These are phyloP conservation scores for Zygosaccharomyces bailii DNA, from an alignment of 805 yeast species.

Conservation along the genomic window DNA sequence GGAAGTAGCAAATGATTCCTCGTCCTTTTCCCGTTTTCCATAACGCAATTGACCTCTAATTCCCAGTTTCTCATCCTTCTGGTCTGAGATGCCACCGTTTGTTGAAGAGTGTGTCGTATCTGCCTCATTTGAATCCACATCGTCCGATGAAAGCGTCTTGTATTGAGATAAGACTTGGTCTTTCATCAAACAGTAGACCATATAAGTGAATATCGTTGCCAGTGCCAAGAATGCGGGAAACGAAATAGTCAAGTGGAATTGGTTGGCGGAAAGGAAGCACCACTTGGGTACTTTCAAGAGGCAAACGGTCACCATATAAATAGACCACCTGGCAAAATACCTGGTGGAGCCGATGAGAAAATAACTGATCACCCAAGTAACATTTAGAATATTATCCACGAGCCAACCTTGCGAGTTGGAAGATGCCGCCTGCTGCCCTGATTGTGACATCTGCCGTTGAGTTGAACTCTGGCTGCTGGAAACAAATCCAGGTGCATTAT, in stretches of 20 bases:
- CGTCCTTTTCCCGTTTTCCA: slow-evolving; percentile 5
- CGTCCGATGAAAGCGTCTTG: slow-evolving; percentile 25
- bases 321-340: slow-evolving; percentile 14
- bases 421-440: neutral
- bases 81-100: neutral
- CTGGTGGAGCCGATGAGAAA: slow-evolving; percentile 14
- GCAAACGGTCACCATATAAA: slow-evolving; percentile 12
- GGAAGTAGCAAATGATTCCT: slow-evolving; percentile 41
- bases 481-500: neutral
- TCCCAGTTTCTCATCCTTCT: slow-evolving; percentile 1
- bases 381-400: slow-evolving; percentile 12
- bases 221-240: slow-evolving; percentile 18
- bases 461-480: slow-evolving; percentile 3
- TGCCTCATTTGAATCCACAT: slow-evolving; percentile 9
- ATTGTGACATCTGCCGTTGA: slow-evolving; percentile 8
- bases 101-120: neutral
- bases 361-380: slow-evolving; percentile 16
- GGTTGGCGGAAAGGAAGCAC: slow-evolving; percentile 18
- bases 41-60: slow-evolving; percentile 3
- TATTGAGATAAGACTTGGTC: slow-evolving; percentile 28
- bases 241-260: slow-evolving; percentile 21
- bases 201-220: slow-evolving; percentile 14
- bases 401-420: slow-evolving; percentile 15
- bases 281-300: slow-evolving; percentile 18
- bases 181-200: slow-evolving; percentile 22